Base-by-base conservation (phyloP, 2,329 filamentous ascomycete species). In the Diaporthe sp. region DNA sequence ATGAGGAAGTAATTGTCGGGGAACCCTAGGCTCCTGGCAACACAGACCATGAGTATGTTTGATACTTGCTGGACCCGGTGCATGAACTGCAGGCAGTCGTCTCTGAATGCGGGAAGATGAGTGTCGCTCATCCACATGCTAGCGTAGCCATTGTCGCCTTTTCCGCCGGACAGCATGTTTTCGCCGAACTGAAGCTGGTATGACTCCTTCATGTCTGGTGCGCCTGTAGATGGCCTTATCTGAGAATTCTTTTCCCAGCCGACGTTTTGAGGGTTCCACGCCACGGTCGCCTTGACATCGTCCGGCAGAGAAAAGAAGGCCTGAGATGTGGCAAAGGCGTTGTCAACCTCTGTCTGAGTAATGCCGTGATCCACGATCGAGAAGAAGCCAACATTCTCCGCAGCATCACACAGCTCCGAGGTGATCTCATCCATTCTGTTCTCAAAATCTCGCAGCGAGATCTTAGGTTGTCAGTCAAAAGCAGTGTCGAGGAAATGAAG, bases 351-450 rank as follows among this genome's bases (percentile, higher is more conserved):
- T 19, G 81, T 76, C 39, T 81, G 69, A 7, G 81, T 55, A 74
- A 83, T 74, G 81, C 84, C 78, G 73, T 91, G 89, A 77, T 91
- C 85, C 27, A 86, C 81, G 3, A 91, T 77, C 32, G 84, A 86
- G 80, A 92, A 92, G 84, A 92, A 91, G 12, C 90, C 89, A 51
- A 88, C 87, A 9, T 88, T 89, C 76, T 91, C 88, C 0, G 90
- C 87, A 5, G 90, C 89, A 44, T 85, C 74, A 75, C 88, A 82
- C 10, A 91, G 83, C 75, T 91, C 80, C 1, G 79, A 71, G 0
- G 88, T 90, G 76, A 92, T 91, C 56, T 87, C 84, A 70, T 88
- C 85, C 77, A 89, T 85, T 58, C 89, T 86, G n/a, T 79, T 77
- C 39, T 86, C 83, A 77, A 90, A 91, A 78, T 90, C 82, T 59